Base-by-base conservation (phyloP, 2,329 filamentous ascomycete species). In the Neopestalotiopsis rosae region DNA sequence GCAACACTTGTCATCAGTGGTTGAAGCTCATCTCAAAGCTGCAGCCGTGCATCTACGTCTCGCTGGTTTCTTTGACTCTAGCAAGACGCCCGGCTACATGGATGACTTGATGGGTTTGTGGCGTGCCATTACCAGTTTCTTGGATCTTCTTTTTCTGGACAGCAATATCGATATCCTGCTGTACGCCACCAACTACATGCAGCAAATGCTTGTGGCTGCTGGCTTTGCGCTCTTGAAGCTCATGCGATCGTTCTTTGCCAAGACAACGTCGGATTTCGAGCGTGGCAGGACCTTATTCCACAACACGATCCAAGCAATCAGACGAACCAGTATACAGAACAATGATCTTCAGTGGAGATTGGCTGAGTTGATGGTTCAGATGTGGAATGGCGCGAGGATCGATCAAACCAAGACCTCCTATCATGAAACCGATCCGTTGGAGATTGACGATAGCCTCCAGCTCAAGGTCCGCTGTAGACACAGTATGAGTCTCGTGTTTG, bases 401-500 rank as follows among this genome's bases (percentile, higher is more conserved):
- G 86, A 88, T 45, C 81, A 79, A 72, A 81, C 81, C 72, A 80
- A 81, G 74, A 83, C 84, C 61, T 75, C 82, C 49, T 84, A 85
- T 69, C 82, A 84, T 59, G 82, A 85, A 69, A 83, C 86, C 66
- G 87, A 89, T 70, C 79, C 83, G 57, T 78, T 81, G 2, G 82
- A 85, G 49, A 84, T 91, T 57, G 92, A 94, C 74, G 91, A 93
- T 73, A 92, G 87, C 70, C 82, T 95, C 58, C 91, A 94, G 77
- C 86, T 96, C 63, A 94, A 94, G 76, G 92, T 95, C n/a, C 89
- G 93, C 64, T 94, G 92, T 74, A 87, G 93, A 30, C 93, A 94
- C 84, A 95, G 92, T 79, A 94, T 95, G 90, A 94, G 92, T 78
- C 87, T 95, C 14, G 90, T 96, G 1, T 95, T 93, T 75, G 93